These are phyloP conservation scores for Periconia macrospinosa DNA, from an alignment of 2,329 filamentous ascomycete genomes.

Conservation along the genomic window DNA sequence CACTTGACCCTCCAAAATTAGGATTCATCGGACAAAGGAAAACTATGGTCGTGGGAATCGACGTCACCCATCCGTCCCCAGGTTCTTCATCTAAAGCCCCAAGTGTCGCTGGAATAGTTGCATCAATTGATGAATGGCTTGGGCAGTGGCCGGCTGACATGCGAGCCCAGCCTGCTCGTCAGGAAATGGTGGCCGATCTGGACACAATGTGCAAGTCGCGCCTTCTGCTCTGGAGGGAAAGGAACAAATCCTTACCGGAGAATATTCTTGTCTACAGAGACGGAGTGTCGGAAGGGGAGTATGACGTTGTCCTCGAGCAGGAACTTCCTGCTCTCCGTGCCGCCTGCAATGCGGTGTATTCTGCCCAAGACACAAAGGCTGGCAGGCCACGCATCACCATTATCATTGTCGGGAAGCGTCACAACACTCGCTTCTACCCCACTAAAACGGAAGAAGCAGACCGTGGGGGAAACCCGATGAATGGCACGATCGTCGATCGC, in stretches of 20 bases:
- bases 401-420: conserved; percentile 81
- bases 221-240: conserved; percentile 59
- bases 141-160: conserved; percentile 76
- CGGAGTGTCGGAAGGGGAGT: conserved; percentile 86
- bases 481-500: conserved; percentile 81
- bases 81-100: conserved; percentile 62
- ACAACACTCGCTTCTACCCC: conserved; percentile 84
- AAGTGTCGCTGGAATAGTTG: conserved; percentile 77
- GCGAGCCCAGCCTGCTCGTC: conserved; percentile 62
- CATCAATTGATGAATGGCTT: conserved; percentile 68
- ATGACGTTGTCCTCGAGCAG: conserved; percentile 63
- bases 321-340: conserved; percentile 68
- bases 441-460: conserved; percentile 45
- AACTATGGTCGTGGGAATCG: conserved; percentile 88
- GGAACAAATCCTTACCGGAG: conserved; percentile 55
- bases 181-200: conserved; percentile 72
- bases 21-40: conserved; percentile 19
- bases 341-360: conserved; percentile 65
- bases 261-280: conserved; percentile 85
- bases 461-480: conserved; percentile 63
- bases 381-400: conserved; percentile 58
- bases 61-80: conserved; percentile 83
- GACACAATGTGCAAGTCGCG: conserved; percentile 63
- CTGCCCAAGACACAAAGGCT: conserved; percentile 55
- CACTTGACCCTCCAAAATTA: conserved; percentile 44